Evolutionary conservation across 345 rosid genomes (phyloP).

Genomic region (Citrus unshiu): DNA sequence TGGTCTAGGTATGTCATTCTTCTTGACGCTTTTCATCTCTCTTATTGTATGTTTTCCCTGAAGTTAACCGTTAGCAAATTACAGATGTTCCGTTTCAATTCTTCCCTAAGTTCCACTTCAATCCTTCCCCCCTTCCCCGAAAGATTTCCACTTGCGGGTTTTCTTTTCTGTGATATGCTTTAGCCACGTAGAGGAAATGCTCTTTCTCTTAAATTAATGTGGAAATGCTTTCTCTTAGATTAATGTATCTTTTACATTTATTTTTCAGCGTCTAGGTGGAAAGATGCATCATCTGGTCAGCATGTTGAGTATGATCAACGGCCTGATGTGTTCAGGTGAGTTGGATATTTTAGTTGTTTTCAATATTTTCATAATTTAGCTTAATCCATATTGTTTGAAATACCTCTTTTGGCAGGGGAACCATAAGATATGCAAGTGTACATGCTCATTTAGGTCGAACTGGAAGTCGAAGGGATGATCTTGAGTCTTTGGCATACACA

Average conservation of each 20-base stretch:
- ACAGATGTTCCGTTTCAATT: background rate
- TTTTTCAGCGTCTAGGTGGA: slow-evolving; percentile 88
- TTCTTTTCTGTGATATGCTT: slow-evolving; percentile 13
- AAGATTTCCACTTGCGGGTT: background rate
- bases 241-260: background rate
- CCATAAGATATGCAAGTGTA: slow-evolving; percentile 90
- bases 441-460: slow-evolving; percentile 97
- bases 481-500: slow-evolving; percentile 94
- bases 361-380: background rate
- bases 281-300: slow-evolving; percentile 64
- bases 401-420: slow-evolving; percentile 61
- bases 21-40: background rate
- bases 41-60: background rate
- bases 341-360: slow-evolving; percentile 5
- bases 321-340: slow-evolving; percentile 90
- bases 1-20: slow-evolving; percentile 68
- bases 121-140: too few species aligned
- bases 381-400: slow-evolving; percentile 6
- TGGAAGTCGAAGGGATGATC: slow-evolving; percentile 92
- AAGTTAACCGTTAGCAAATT: background rate
- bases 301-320: slow-evolving; percentile 96
- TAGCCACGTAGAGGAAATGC: background rate
- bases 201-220: too few species aligned
- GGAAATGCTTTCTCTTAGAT: background rate
- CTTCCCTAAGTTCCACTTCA: too few species aligned